Base-by-base conservation (phyloP, 805 yeast species). In the Starmerella bacillaris region DNA sequence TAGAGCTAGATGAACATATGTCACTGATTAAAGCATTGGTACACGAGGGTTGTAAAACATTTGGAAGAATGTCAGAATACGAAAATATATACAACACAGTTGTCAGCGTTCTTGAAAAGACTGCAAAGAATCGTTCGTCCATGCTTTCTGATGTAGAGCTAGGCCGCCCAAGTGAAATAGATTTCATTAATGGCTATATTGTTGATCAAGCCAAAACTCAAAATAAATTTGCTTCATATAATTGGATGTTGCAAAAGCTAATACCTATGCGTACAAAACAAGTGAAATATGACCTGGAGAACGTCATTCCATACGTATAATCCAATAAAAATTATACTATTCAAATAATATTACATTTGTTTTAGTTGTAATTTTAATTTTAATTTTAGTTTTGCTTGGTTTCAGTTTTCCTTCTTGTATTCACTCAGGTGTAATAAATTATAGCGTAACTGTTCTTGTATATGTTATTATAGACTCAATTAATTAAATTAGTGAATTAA, bases 141-240 rank as follows among this genome's bases (percentile, higher is more conserved):
- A 77, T 76, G 84, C 59, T 78, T 33, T 71, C 69, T 38, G 96
- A 86, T 47, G 57, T 71, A 14, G 48, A 61, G 21, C 51, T 56
- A 42, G 54, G 61, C 51, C 39, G 65, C 68, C 64, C 61, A 12
- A 78, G 89, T 0, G 98, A 86, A 51, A 68, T 86, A 16, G 78
- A 74, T 40, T 77, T 68, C 51, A 74, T 86, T 39, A 89, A 84
- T 51, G 95, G 95, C 1, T 80, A 72, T 49, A 63, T 84, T 9
- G 74, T 67, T 1, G 51, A 49, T 5, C 55, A 72, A 35, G 92
- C 79, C 1, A 45, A 54, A 21, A 56, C 59, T 38, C 55, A 63
- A 31, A 59, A 63, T 1, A 31, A 61, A 1, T 46, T 57, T 1
- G 65, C 74, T 1, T 64, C 64, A 1, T 37, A 38, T 14, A 75